A percentile compares a stretch with the other conserved stretches of the same genome.
Conservation (phyloP, 179 eudicot species). For the Carnegiea gigantea region DNA sequence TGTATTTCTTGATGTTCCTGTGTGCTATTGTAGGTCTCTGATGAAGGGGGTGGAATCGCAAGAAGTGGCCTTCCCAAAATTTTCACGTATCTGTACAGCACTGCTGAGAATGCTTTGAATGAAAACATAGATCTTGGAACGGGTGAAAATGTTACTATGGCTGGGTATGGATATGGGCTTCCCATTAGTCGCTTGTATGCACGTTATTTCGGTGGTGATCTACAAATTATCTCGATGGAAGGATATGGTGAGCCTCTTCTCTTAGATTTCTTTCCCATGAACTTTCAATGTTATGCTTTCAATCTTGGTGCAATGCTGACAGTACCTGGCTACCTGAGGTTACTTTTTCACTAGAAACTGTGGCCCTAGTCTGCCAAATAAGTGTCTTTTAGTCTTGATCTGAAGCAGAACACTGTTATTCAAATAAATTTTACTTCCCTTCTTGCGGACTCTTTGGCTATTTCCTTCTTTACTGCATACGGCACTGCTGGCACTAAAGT, state of each 20-base stretch:
- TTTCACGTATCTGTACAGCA: constrained; percentile 93
- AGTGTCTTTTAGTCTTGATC: background rate
- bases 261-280: background rate
- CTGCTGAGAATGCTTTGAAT: constrained; percentile 71
- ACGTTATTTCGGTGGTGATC: constrained; percentile 92
- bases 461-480: no score
- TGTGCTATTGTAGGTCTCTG: constrained; percentile 61
- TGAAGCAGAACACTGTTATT: background rate
- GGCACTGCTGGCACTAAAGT: no score
- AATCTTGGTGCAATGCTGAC: background rate
- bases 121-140: constrained; percentile 60
- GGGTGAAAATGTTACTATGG: constrained; percentile 68
- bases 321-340: background rate
- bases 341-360: background rate
- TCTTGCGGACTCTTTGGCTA: no score
- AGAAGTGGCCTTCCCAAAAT: constrained; percentile 90
- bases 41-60: constrained; percentile 97
- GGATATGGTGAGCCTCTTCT: constrained; percentile 67
- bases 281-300: background rate
- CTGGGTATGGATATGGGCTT: constrained; percentile 95
- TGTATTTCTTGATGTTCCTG: constrained; percentile 11
- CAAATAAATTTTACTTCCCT: no score
- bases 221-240: constrained; percentile 95
- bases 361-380: background rate
- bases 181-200: constrained; percentile 95